phyloP scores from a whole-genome alignment of 257 asterid species.

The Primulina tabacum region DNA sequence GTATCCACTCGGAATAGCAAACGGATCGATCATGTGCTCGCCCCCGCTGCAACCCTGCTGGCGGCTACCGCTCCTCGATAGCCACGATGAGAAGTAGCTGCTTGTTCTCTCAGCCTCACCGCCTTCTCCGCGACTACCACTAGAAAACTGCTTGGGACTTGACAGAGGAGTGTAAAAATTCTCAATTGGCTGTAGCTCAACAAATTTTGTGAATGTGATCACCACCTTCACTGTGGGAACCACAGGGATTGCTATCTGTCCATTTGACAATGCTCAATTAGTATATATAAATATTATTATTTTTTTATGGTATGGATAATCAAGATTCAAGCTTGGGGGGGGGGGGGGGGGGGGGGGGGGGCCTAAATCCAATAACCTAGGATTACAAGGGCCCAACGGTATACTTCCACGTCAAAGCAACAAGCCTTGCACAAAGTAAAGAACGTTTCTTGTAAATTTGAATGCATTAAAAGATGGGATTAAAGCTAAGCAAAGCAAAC shows the following conservation, averaged over 20 bases:
- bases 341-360: too few species aligned
- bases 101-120: constrained; percentile 31
- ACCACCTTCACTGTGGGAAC: constrained; percentile 95
- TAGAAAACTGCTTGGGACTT: constrained; percentile 57
- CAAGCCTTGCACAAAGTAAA: constrained; percentile 27
- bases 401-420: constrained; percentile 32
- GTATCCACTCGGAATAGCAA: constrained; percentile 67
- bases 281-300: not conserved
- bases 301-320: not conserved
- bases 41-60: constrained; percentile 25
- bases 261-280: constrained; percentile 6
- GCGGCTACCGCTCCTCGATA: constrained; percentile 35
- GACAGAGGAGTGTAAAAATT: constrained; percentile 77
- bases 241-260: constrained; percentile 93
- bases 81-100: constrained; percentile 42
- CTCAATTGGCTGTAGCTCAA: constrained; percentile 67
- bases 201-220: constrained; percentile 82
- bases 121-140: constrained; percentile 13
- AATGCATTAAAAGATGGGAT: constrained; percentile 61
- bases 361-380: not conserved
- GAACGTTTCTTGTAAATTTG: constrained; percentile 24
- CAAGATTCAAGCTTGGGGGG: not conserved
- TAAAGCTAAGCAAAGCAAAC: constrained; percentile 32
- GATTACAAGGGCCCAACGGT: constrained; percentile 20
- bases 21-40: constrained; percentile 49